Base-by-base conservation (phyloP, 805 yeast species). In the Priceomyces medius region DNA sequence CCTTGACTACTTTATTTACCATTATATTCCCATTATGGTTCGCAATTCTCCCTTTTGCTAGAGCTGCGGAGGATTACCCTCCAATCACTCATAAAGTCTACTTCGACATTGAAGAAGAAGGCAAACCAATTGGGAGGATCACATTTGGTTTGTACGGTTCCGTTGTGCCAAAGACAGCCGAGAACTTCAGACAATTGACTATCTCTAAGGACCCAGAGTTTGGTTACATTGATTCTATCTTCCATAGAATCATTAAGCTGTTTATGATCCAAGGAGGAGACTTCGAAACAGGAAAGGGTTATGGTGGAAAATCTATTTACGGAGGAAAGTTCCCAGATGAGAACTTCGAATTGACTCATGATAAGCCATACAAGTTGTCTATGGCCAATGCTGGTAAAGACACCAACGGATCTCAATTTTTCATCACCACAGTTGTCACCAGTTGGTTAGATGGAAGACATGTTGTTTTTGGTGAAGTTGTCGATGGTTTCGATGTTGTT, bases 401-500 rank as follows among this genome's bases (percentile, higher is more conserved):
- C 67, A 83, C 80, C 66, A 89, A 89, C 63, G 97, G 97, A 16
- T 88, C 96, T 27, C 97, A 89, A 68, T 90, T 90, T 63, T 90
- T 90, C 77, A 85, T 93, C 70, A 89, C 96, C 58, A 90, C 97
- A 20, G 96, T 85, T 17, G 76, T 79, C 26, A 88, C 97, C 42
- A 71, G 83, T 37, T 93, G 99, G 98, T 79, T 93, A 59, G 88
- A 93, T 59, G 93, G 95, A 50, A 81, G 73, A 54, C 99, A 93
- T 66, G 99, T 93, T 59, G 99, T 93, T 31, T 93, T 93, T 58
- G 99, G 99, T 51, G 88, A 88, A 69, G 97, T 93, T 42, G 44
- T 88, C 13, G 89, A 84, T 43, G 98, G 98, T 37, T 74, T 81
- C 72, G 96, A 91, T 50, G 79, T 88, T 38, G 87, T 91, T 42